These are phyloP conservation scores for Yamadazyma songkhlaensis DNA, from an alignment of 1,139 yeast species.

Conservation along the genomic window DNA sequence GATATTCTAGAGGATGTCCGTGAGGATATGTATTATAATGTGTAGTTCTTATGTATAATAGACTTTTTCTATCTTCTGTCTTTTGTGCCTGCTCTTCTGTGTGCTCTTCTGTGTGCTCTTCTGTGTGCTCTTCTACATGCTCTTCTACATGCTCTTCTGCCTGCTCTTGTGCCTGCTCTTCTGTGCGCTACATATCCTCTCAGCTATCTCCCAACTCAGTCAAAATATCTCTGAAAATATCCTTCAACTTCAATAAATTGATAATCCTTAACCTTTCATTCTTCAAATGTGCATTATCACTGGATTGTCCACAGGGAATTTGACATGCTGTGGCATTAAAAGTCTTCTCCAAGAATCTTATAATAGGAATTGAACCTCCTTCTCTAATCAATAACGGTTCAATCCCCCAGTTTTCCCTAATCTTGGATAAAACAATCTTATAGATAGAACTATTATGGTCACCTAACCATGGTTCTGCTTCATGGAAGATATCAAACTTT, in stretches of 20 bases:
- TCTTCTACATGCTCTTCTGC: background rate
- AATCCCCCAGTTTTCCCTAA: slow-evolving; percentile 59
- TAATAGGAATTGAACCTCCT: slow-evolving; percentile 95
- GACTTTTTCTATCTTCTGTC: too few species aligned
- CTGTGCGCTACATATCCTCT: too few species aligned
- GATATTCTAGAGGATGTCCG: too few species aligned
- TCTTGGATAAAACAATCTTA: slow-evolving; percentile 56
- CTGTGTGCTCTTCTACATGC: background rate
- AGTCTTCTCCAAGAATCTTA: slow-evolving; percentile 76
- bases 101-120: background rate
- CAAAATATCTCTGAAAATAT: slow-evolving; percentile 57
- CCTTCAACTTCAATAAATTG: slow-evolving; percentile 72
- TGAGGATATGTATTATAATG: too few species aligned
- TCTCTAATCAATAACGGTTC: slow-evolving; percentile 86
- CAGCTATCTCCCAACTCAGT: slow-evolving; percentile 32
- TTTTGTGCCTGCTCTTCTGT: background rate
- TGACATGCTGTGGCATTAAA: slow-evolving; percentile 91
- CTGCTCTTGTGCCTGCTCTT: too few species aligned
- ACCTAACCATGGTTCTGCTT: slow-evolving; percentile 97
- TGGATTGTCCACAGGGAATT: slow-evolving; percentile 93
- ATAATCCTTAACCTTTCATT: slow-evolving; percentile 80
- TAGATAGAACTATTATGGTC: slow-evolving; percentile 76
- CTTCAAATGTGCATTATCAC: slow-evolving; percentile 90
- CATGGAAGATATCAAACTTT: slow-evolving; percentile 61
- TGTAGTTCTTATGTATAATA: too few species aligned